Base-by-base conservation (phyloP, 1,284 basidiomycete species). In the Ceratobasidium sp. region DNA sequence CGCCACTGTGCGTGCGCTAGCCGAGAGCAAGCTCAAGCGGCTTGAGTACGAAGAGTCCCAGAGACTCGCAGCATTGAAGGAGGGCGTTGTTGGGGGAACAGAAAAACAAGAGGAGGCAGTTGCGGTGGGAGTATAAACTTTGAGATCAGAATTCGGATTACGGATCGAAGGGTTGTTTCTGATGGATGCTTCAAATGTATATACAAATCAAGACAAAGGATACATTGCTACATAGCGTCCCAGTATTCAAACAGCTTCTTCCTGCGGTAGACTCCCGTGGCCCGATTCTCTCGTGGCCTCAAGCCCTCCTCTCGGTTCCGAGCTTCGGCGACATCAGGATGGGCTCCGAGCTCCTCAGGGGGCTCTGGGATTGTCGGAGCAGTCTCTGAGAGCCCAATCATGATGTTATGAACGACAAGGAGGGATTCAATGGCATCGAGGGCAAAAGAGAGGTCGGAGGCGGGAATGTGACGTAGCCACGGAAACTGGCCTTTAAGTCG, bases 401-500 rank as follows among this genome's bases (percentile, higher is more conserved):
- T 48, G 15, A 81, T 76, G 62, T 81, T 82, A 64, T 82, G 81
- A 7, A 82, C 57, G 11, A 80, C 75, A 11, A 82, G 31, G 2
- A 82, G 48, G 4, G 79, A 79, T 63, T 81, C 77, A 33, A 81
- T 78, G 0, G 67, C 75, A 29, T 75, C 75, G 57, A 80, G 81
- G 1, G 79, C 74, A 7, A 79, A 77, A 51, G 79, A 72, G 1
- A 81, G 75, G 51, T 80, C 62, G 3, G 56, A 75, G 24, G 79
- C 77, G 0, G 59, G 79, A 60, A 82, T 71, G 8, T 62, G 54
- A 33, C 78, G 76, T 1, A 81, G 73, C 0, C 75, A 75, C 0
- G 75, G 80, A 75, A 82, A 82, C 6, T 78, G 76, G 19, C 78
- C 80, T 60, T 82, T 82, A 22, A 81, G 69, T 24, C 75, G 60